Evolutionary conservation across 2,329 filamentous ascomycete genomes (phyloP).

Genomic region (Lithohypha guttulata): DNA sequence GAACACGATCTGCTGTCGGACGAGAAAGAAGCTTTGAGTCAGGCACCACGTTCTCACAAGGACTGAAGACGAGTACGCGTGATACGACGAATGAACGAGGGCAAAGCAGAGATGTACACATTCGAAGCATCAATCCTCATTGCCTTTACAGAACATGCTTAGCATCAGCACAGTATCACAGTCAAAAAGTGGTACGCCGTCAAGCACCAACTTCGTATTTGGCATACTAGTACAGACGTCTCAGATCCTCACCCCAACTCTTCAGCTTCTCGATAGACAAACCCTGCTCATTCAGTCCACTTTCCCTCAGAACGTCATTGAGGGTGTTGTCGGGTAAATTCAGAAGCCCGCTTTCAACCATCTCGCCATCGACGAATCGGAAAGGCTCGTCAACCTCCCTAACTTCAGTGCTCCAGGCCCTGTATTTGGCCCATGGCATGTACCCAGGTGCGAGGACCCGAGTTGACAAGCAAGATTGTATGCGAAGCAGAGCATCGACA

Average conservation of each 20-base stretch:
- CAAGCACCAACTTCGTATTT: too few species aligned
- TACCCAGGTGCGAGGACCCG: conserved; percentile 59
- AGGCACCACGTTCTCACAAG: too few species aligned
- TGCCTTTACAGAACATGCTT: too few species aligned
- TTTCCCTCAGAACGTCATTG: conserved; percentile 40
- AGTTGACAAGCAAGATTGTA: conserved; percentile 62
- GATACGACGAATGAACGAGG: too few species aligned
- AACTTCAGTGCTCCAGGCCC: conserved; percentile 68
- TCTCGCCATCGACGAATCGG: conserved; percentile 83
- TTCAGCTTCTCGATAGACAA: conserved; percentile 16
- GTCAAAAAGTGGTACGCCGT: too few species aligned
- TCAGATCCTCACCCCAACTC: conserved; percentile 20
- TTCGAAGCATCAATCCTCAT: too few species aligned
- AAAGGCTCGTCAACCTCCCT: conserved; percentile 64
- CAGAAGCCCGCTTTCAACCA: conserved; percentile 69
- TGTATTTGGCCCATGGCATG: conserved; percentile 65
- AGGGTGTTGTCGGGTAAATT: conserved; percentile 53
- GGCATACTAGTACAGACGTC: conserved; percentile 17
- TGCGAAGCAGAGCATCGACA: conserved; percentile 68
- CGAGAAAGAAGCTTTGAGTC: too few species aligned
- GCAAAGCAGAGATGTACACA: too few species aligned
- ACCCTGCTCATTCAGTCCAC: conserved; percentile 10
- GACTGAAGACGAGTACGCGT: too few species aligned
- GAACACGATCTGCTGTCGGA: too few species aligned
- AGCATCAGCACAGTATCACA: too few species aligned